Evolutionary conservation across 495 filamentous ascomycete genomes (phyloP).

Genomic region (Chaetomidium leptoderma): DNA sequence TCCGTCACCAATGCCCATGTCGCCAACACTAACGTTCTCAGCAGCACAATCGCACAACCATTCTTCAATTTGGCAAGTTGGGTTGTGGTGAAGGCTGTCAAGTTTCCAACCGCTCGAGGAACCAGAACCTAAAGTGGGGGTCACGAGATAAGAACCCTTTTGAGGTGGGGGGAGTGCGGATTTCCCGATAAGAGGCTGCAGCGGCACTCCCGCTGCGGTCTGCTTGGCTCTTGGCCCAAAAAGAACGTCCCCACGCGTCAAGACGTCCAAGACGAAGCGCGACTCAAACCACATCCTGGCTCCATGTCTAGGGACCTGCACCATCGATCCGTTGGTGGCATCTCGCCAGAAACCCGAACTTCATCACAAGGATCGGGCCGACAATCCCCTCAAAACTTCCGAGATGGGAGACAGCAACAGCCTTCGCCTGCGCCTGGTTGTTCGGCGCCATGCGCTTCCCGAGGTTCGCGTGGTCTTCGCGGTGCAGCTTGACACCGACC

Average conservation of each 20-base stretch:
- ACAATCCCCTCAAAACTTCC: neutral
- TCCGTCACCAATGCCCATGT: too few relatives aligned
- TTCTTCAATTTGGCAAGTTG: too few relatives aligned
- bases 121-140: too few relatives aligned
- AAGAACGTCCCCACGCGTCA: neutral
- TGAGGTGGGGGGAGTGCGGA: too few relatives aligned
- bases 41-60: too few relatives aligned
- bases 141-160: too few relatives aligned
- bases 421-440: conserved; percentile 79
- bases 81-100: too few relatives aligned
- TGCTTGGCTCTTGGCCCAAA: neutral
- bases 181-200: neutral
- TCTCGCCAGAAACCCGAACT: neutral
- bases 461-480: conserved; percentile 72
- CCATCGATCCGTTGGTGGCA: neutral
- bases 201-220: too few relatives aligned
- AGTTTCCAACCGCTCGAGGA: too few relatives aligned
- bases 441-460: conserved; percentile 78
- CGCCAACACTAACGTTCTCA: too few relatives aligned
- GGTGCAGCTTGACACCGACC: conserved; percentile 50
- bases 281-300: neutral
- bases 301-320: neutral
- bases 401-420: conserved; percentile 25
- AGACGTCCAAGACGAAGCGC: neutral
- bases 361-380: too few relatives aligned